phyloP scores from a whole-genome alignment of 2,329 filamentous ascomycete species.

The Botryotinia globosa region DNA sequence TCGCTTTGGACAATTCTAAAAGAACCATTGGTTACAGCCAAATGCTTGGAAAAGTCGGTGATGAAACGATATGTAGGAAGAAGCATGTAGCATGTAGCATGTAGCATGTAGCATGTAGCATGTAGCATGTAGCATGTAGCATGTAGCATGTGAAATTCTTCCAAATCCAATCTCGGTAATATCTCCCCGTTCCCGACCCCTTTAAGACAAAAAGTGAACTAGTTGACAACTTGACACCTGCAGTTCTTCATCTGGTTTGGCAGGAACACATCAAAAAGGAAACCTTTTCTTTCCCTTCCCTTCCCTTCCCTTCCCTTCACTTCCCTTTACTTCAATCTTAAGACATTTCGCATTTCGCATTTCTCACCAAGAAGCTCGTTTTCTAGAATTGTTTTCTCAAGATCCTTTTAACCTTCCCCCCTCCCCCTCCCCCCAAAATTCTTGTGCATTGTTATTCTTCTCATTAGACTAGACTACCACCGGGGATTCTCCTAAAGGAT shows the following conservation, averaged over 20 bases:
- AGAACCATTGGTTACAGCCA: background rate
- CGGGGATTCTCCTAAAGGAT: background rate
- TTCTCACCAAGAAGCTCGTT: background rate
- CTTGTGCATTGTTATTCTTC: conserved; percentile 11
- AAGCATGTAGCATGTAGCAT: conserved; percentile 6
- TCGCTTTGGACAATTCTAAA: background rate
- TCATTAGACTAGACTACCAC: background rate
- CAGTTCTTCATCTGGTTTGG: conserved; percentile 2
- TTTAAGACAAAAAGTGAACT: conserved; percentile 14
- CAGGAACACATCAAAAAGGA: conserved; percentile 16
- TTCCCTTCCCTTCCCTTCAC: conserved; percentile 10
- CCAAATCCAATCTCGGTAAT: conserved; percentile 20
- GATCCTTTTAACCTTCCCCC: background rate
- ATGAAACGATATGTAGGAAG: background rate
- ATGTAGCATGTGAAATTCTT: conserved; percentile 4
- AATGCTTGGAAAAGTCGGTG: conserved; percentile 15
- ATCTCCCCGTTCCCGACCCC: conserved; percentile 11
- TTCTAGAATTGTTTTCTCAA: background rate
- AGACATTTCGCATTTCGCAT: background rate
- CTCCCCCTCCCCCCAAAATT: background rate
- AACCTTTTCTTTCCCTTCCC: conserved; percentile 10
- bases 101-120: conserved; percentile 11
- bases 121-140: background rate
- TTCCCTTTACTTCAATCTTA: background rate
- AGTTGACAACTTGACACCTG: too few relatives aligned